Evolutionary conservation across 176 grass and related monocot species (phyloP).

Genomic region (Raddia distichophylla): DNA sequence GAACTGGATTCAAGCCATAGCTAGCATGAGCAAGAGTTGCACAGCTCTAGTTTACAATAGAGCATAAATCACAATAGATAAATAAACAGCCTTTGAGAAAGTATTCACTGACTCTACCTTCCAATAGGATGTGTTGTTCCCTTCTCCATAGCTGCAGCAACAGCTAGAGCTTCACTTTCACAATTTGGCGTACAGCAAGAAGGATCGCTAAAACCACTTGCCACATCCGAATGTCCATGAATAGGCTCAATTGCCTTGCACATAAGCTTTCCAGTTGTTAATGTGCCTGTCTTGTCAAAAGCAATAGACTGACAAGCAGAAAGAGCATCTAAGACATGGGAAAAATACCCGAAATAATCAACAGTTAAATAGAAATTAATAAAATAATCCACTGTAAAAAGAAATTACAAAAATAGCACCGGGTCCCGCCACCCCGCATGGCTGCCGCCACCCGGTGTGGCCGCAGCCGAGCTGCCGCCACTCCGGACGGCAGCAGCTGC

Average conservation of each 20-base stretch:
- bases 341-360: too few relatives aligned
- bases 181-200: conserved; percentile 88
- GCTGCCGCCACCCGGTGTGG: too few relatives aligned
- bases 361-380: too few relatives aligned
- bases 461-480: too few relatives aligned
- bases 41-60: neutral
- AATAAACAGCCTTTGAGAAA: neutral
- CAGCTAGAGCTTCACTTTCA: conserved; percentile 96
- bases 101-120: conserved; percentile 53
- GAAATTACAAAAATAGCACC: too few relatives aligned
- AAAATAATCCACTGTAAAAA: too few relatives aligned
- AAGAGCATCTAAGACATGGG: conserved; percentile 97
- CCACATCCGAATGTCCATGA: conserved; percentile 69
- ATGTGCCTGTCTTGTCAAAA: conserved; percentile 97
- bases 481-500: too few relatives aligned
- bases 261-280: conserved; percentile 96
- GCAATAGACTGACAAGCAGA: conserved; percentile 87
- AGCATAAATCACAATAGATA: conserved; percentile 21
- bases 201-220: conserved; percentile 47
- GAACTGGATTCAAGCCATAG: neutral
- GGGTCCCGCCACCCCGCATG: too few relatives aligned
- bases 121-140: conserved; percentile 99
- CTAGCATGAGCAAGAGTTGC: neutral
- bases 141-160: conserved; percentile 96
- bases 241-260: conserved; percentile 98